Evolutionary conservation across 257 asterid genomes (phyloP), one percentile per base, ranked within the genome.

Genomic region (Nicotiana noctiflora): DNA sequence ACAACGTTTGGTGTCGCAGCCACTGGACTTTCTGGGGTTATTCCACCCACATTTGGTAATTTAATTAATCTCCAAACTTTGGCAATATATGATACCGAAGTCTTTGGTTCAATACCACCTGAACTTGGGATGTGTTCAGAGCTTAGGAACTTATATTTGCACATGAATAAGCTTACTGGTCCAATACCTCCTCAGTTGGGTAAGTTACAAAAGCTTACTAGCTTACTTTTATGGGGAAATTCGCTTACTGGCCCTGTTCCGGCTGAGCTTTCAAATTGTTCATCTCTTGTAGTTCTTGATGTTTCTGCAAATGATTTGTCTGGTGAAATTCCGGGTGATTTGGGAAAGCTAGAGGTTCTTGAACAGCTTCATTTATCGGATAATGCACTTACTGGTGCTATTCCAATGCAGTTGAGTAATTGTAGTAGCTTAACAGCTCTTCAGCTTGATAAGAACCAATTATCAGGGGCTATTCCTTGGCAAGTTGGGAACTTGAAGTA

Each of bases 141-240:
- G 96, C 86, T 94, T 14, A 84, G 92, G 11, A 89, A 91, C 81
- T 66, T 94, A 65, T 93, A 93, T 75, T 76, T 94, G 60, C 97
- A 93, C 82, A 90, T 93, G 97, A 94, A 93, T 83, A 90, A 90
- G 86, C 91, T 94, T 70, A 81, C 89, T 12, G 98, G 98, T 21
- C 14, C 90, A 18, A 90, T 94, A 59, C 98, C 98, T 29, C 66
- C 91, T 34, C 85, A 90, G 62, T 62, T 94, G 2, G 96, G 97
- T 5, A 85, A 85, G 84, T 83, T 94, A 80, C 88, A 91, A 60
- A 93, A 91, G 85, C 91, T 93, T 19, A 92, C 97, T 14, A 91
- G 93, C 87, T 77, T 94, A 87, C 93, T 91, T 68, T 77, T 94
- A 5, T 94, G 98, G 98, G 98, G 97, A 1, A 94, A 94, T 77